Evolutionary conservation across 345 rosid genomes (phyloP), one percentile per base, ranked within the genome.

Genomic region (Heritiera fomes): DNA sequence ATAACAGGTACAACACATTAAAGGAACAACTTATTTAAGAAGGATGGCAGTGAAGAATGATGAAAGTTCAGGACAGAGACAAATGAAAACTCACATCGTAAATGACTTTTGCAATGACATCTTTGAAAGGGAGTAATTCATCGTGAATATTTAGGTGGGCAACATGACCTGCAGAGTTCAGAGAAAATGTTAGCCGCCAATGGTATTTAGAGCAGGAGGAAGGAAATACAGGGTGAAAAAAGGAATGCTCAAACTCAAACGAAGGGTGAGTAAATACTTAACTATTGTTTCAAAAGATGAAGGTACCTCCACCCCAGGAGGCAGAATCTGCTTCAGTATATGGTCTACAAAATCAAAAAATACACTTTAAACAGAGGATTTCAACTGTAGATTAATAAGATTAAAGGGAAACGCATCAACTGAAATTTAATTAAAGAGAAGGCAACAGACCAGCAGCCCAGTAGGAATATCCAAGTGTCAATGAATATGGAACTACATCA

Each of bases 201-300:
- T 23, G 58, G 59, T 17, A 56, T 18, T 38, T 6, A 63, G 49
- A 28, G 41, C n/a, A 23, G 56, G 11, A 55, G 28, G 5, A 41
- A 41, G n/a, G 18, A 45, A 17, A 34, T 53, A 41, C 61, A 4
- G 5, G 23, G 15, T 23, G 15, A 62, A 17, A 20, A 23, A 23
- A 59, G 17, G 65, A 75, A 66, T 52, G 23, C 28, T 17, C 32
- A 65, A 79, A 64, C 4, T 47, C 32, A 65, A 79, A 64, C 4
- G 47, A 80, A 81, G 49, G 68, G 47, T 55, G 62, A 76, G 78
- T 78, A 49, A 84, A 85, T 82, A 92, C 94, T 89, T 85, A 92
- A 87, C 98, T 87, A 95, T 90, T 71, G 99, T 95, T 87, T 95
- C 97, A 66, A 96, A 94, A 49, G 98, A 96, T 63, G 99, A 89